Percentiles rank a stretch among this genome's conserved stretches.
Conservation (phyloP, 2,329 filamentous ascomycete genomes). For the Botrytis byssoidea region DNA sequence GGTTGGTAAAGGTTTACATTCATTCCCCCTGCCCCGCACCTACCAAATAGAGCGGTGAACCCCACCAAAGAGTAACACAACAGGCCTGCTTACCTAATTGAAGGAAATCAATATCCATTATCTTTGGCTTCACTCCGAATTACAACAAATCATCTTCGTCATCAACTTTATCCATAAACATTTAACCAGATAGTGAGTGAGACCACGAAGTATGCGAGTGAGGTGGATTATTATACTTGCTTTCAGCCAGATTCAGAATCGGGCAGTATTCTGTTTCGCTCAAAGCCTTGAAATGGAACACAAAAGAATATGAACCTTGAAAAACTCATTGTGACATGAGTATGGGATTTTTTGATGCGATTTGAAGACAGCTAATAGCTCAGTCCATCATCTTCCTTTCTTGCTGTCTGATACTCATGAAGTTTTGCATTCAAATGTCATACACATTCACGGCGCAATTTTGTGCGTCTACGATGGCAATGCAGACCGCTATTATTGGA, state of each 20-base stretch:
- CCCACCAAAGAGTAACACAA: not conserved
- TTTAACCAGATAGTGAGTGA: not conserved
- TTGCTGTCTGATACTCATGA: not conserved
- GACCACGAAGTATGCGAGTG: not conserved
- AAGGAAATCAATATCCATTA: too few relatives aligned
- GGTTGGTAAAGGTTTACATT: slow-evolving; percentile 22
- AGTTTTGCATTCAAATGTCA: not conserved
- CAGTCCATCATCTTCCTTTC: not conserved
- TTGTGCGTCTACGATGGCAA: not conserved
- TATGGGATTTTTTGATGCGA: not conserved
- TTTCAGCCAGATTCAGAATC: not conserved
- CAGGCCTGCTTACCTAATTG: not conserved
- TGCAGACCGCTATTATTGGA: not conserved
- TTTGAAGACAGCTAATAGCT: not conserved
- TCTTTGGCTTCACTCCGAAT: not conserved
- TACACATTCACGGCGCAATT: not conserved
- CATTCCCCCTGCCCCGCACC: slow-evolving; percentile 2
- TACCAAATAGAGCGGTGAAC: not conserved
- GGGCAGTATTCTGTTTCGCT: not conserved
- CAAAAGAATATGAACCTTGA: not conserved
- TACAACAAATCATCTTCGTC: not conserved
- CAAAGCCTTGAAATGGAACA: not conserved
- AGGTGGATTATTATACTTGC: not conserved
- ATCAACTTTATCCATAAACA: not conserved
- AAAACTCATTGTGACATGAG: not conserved